A percentile compares a stretch with the other conserved stretches of the same genome.
Evolutionary conservation across 345 rosid genomes (phyloP).

Genomic region (Streptanthus diversifolius): DNA sequence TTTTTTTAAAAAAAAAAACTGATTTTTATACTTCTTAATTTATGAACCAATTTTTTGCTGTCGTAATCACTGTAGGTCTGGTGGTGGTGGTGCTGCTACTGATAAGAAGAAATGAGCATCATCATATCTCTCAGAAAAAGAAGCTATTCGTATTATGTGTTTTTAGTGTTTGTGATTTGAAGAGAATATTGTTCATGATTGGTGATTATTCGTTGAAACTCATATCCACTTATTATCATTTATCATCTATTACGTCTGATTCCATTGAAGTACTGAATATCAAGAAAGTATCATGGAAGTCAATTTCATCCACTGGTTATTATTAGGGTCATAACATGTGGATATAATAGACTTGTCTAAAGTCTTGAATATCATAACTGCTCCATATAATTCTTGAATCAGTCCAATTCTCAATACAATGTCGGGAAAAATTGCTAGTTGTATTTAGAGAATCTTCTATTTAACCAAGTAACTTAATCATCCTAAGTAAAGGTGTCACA

Average conservation of each 20-base stretch:
- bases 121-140: background rate
- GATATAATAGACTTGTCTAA: no score
- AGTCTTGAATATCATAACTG: no score
- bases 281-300: background rate
- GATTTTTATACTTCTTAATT: background rate
- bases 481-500: no score
- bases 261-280: background rate
- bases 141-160: background rate
- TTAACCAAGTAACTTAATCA: no score
- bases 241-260: background rate
- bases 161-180: constrained; percentile 7
- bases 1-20: no score
- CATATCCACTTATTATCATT: background rate
- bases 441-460: no score
- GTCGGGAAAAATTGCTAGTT: no score
- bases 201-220: background rate
- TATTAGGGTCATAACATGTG: no score
- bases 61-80: constrained; percentile 29
- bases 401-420: no score
- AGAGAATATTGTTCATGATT: background rate
- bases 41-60: background rate
- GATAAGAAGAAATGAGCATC: constrained; percentile 35
- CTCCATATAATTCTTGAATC: no score
- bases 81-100: constrained; percentile 35
- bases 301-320: no score